phyloP scores from a whole-genome alignment of 148 eudicot genomes.

The Rhododendron ferrugineum region DNA sequence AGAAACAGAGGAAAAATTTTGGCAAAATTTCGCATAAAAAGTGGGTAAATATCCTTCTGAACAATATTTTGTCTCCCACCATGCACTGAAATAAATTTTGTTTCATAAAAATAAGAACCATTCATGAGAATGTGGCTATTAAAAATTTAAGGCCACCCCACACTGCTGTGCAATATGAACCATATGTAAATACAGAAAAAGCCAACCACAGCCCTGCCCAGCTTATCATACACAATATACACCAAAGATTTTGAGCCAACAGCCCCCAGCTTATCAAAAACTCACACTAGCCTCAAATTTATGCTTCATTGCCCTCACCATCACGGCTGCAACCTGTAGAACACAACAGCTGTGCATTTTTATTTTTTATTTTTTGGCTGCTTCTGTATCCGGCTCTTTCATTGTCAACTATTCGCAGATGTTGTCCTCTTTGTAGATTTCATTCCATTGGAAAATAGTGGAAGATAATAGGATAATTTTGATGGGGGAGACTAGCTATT shows the following conservation, averaged over 20 bases:
- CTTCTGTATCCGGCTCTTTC: not conserved
- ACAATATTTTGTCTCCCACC: not conserved
- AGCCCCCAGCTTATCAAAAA: not conserved
- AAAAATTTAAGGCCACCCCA: not conserved
- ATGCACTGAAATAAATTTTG: not conserved
- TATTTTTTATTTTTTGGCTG: not conserved
- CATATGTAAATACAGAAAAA: not conserved
- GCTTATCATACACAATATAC: not conserved
- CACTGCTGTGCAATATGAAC: not conserved
- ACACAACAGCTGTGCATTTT: not conserved
- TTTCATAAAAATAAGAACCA: not conserved
- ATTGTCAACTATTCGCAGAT: not conserved
- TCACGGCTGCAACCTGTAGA: not conserved
- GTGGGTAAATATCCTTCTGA: too few relatives aligned
- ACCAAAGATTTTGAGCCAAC: not conserved
- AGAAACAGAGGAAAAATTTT: too few relatives aligned
- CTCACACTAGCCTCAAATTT: not conserved
- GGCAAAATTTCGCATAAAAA: too few relatives aligned
- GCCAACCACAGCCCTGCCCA: not conserved
- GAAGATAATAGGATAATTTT: not conserved
- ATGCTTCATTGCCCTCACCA: not conserved
- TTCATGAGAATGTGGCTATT: not conserved
- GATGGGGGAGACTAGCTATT: not conserved
- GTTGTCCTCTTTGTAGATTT: not conserved
- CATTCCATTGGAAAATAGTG: not conserved